Base-by-base conservation (phyloP, 1,139 yeast genomes). In the Geotrichum klebahnii region DNA sequence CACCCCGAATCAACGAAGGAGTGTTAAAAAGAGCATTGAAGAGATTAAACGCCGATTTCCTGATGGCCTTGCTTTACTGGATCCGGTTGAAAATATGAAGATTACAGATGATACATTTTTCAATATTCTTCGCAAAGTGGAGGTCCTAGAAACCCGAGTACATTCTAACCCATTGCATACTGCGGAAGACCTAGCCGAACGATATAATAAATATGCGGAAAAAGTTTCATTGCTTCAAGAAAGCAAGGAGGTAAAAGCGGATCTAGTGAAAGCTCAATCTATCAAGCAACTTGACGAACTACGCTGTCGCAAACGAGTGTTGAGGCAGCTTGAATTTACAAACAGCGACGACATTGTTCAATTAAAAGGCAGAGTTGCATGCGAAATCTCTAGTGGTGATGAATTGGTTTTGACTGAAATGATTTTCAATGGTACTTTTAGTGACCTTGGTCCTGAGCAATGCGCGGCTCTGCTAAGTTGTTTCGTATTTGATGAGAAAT, bases 401-500 rank as follows among this genome's bases (percentile, higher is more conserved):
- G 97, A 89, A 68, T 72, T 92, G 52, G 68, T 92, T 57, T 72
- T 92, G 46, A 90, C 97, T 0, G 98, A 94, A 66, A 74, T 92
- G 60, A 85, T 94, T 33, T 92, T 94, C 74, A 89, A 89, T 64
- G 98, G 98, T 76, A 85, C 85, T 34, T 92, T 94, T 70, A 89
- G 83, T 61, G 96, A 88, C 47, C 72, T 94, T 56, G 75, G 81
- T 1, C 83, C 96, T 2, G 96, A 87, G 61, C 97, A 89, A 66
- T 82, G 95, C 67, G 97, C 97, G 5, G 89, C 97, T 0, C 70
- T 94, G 48, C 71, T 94, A 48, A 88, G 96, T 33, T 88, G 97
- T 67, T 92, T 92, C 71, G 97, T 95, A 2, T 94, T 94, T 77
- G 97, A 92, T 67, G 99, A 94, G 66, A 80, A 94, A 65, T 86